Base-by-base conservation (phyloP, 306 rosid genomes). In the Cicer yamashitae region DNA sequence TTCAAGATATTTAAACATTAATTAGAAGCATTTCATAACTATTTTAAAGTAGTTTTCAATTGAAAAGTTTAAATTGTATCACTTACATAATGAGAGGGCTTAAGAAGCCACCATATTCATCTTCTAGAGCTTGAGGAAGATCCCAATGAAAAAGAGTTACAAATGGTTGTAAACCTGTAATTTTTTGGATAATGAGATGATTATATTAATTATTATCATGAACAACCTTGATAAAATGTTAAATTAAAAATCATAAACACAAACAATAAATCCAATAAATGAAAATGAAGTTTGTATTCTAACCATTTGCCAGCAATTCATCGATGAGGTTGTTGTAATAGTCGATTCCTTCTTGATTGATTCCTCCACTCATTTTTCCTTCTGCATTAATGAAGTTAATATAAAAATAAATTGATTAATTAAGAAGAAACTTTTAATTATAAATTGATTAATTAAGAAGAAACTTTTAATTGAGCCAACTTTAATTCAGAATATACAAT, bases 141-240 rank as follows among this genome's bases (percentile, higher is more conserved):
- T 90, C 96, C 96, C 96, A 86, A 39, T 90, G 92, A 18, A 85
- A 87, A 44, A 89, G 70, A 0, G 93, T 89, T 14, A 85, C 82
- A 82, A 77, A 87, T 17, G 90, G 90, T 70, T 82, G 50, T 1
- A 89, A 8, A 66, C 89, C 85, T 89, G 34, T 13, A 50, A 11
- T 67, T 67, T 9, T 53, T 15, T 51, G 0, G 1, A 52, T 12
- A 76, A 76, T 41, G 30, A 30, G 17, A 58, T 10, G 0, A 2
- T 0, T 17, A 17, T 54, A 17, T 54, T 54, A 30, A 30, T 30
- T 30, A 30, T 30, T 30, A 30, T 3, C 34, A 3, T 30, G 34
- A 3, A 30, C 5, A 30, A 30, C 34, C 34, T 30, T 30, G 34
- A 30, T 30, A 30, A 45, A 45, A 45, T 45, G 12, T n/a, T 45